phyloP scores from a whole-genome alignment of 257 asterid genomes.

The Salvia splendens region DNA sequence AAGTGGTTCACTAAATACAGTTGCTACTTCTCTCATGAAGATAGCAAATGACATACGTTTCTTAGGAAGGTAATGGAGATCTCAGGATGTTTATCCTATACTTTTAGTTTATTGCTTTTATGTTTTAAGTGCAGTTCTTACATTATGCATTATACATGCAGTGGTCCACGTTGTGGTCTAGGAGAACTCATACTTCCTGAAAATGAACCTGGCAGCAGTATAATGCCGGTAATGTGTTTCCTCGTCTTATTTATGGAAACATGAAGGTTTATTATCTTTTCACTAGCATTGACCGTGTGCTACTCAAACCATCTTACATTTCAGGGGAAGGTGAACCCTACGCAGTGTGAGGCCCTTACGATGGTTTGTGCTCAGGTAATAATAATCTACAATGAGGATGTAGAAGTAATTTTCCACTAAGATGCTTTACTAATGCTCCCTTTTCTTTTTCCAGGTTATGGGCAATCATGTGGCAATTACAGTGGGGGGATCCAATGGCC shows the following conservation, averaged over 20 bases:
- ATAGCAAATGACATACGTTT: constrained; percentile 93
- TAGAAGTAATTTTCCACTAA: constrained; percentile 10
- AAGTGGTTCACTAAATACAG: constrained; percentile 92
- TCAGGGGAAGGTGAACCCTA: constrained; percentile 98
- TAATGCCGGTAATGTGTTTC: constrained; percentile 79
- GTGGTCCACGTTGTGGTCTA: constrained; percentile 99
- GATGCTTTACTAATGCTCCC: constrained; percentile 15
- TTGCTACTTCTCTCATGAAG: constrained; percentile 92
- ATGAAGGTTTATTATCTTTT: constrained; percentile 15
- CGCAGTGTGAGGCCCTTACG: constrained; percentile 97
- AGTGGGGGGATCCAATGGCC: constrained; percentile 93
- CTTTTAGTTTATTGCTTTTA: constrained; percentile 9
- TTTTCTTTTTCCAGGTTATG: constrained; percentile 56
- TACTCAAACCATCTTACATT: constrained; percentile 33
- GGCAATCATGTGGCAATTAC: constrained; percentile 96
- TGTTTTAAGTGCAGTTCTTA: constrained; percentile 27
- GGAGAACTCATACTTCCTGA: constrained; percentile 99
- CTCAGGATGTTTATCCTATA: constrained; percentile 22
- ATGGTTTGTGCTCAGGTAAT: constrained; percentile 98
- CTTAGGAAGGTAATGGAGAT: constrained; percentile 77
- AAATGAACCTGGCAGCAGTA: constrained; percentile 99
- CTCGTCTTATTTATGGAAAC: constrained; percentile 24
- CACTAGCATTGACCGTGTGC: constrained; percentile 9
- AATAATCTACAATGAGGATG: constrained; percentile 18
- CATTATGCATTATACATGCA: constrained; percentile 40